Conservation (phyloP, 2,329 filamentous ascomycete genomes). For the Thielaviopsis punctulata region DNA sequence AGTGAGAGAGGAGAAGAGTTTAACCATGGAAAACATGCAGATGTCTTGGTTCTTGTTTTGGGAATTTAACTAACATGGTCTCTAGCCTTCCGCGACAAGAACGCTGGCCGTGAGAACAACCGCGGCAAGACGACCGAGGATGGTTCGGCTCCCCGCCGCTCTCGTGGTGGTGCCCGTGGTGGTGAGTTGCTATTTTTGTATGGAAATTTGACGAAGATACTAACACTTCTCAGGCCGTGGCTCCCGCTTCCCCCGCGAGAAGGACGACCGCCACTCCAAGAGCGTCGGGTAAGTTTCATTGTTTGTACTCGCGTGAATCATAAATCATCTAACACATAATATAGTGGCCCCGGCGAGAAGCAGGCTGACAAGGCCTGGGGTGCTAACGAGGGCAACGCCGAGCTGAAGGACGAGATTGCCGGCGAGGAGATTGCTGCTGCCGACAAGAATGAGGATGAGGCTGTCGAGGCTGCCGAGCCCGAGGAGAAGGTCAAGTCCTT, state of each 20-base stretch:
- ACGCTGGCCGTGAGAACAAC: conserved; percentile 67
- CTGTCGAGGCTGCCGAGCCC: conserved; percentile 37
- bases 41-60: background rate
- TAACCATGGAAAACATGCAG: background rate
- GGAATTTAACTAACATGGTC: conserved; percentile 7
- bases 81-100: conserved; percentile 76
- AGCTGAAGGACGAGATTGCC: conserved; percentile 81
- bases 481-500: conserved; percentile 87
- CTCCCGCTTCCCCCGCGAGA: conserved; percentile 32
- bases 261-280: conserved; percentile 39
- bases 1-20: background rate
- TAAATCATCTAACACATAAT: conserved; percentile 15
- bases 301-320: background rate
- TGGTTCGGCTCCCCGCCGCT: conserved; percentile 28
- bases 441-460: conserved; percentile 54
- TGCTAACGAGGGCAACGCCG: conserved; percentile 59
- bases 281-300: conserved; percentile 26
- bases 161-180: conserved; percentile 45
- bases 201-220: background rate
- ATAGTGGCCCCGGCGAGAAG: conserved; percentile 55
- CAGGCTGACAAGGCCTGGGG: conserved; percentile 84
- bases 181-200: conserved; percentile 23
- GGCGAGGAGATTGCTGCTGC: conserved; percentile 75
- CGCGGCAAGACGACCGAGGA: conserved; percentile 64
- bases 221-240: conserved; percentile 31